These are phyloP conservation scores for Penicillium turbatum DNA, from an alignment of 495 filamentous ascomycete genomes.

Conservation along the genomic window DNA sequence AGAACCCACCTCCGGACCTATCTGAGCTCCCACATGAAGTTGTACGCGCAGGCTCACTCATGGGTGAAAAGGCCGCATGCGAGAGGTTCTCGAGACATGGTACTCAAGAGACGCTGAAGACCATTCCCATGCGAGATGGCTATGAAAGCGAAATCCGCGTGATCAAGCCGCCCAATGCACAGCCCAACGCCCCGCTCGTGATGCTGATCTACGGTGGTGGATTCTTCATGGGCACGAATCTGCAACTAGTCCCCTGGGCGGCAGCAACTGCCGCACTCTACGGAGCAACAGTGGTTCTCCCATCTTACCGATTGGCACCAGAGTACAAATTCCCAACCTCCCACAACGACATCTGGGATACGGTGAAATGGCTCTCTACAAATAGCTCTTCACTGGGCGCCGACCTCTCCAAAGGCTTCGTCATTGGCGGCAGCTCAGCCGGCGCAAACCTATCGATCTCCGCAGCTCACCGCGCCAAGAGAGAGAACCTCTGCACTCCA, in stretches of 20 bases:
- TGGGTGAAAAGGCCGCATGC: constrained; percentile 8
- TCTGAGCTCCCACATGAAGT: background rate
- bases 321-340: constrained; percentile 46
- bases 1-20: constrained; percentile 19
- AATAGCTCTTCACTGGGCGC: constrained; percentile 25
- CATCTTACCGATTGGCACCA: constrained; percentile 45
- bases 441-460: constrained; percentile 46
- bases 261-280: constrained; percentile 26
- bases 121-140: constrained; percentile 42
- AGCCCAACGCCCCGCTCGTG: constrained; percentile 33
- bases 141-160: constrained; percentile 32
- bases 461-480: constrained; percentile 35
- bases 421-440: constrained; percentile 48
- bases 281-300: constrained; percentile 30
- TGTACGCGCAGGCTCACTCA: background rate
- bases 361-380: constrained; percentile 43
- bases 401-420: constrained; percentile 36
- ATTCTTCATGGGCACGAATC: constrained; percentile 35
- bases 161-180: constrained; percentile 26
- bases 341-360: constrained; percentile 47
- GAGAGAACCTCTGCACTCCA: constrained; percentile 38
- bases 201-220: constrained; percentile 45
- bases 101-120: constrained; percentile 22
- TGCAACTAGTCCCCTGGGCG: constrained; percentile 28
- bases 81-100: constrained; percentile 6